phyloP scores from a whole-genome alignment of 208 protist species.

The Trichomonas vaginalis region DNA sequence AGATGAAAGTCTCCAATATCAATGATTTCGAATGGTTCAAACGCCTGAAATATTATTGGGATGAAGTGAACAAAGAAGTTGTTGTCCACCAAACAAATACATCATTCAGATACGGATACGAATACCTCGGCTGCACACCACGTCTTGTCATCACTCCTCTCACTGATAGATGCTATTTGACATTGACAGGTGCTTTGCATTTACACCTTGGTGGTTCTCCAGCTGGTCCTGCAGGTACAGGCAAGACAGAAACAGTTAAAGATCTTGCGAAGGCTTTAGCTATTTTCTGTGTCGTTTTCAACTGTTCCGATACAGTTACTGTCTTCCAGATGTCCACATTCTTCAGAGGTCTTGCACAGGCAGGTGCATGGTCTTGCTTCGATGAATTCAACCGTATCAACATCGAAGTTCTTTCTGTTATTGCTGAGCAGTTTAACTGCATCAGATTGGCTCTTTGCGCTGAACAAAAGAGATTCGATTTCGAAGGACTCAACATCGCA shows the following conservation, averaged over 20 bases:
- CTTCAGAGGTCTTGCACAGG: conserved; percentile 80
- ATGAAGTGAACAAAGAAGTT: conserved; percentile 42
- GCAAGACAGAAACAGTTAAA: conserved; percentile 55
- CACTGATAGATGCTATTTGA: conserved; percentile 54
- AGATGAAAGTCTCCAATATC: conserved; percentile 51
- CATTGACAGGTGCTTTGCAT: conserved; percentile 51
- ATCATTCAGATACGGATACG: conserved; percentile 38
- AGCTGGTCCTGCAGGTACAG: conserved; percentile 51
- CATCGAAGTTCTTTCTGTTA: conserved; percentile 88
- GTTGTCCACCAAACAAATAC: conserved; percentile 35
- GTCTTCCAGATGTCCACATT: conserved; percentile 76
- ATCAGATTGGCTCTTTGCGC: conserved; percentile 73
- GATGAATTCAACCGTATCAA: conserved; percentile 97
- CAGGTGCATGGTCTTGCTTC: conserved; percentile 84
- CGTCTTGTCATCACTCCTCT: conserved; percentile 50
- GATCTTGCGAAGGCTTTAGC: conserved; percentile 50
- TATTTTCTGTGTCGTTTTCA: conserved; percentile 56
- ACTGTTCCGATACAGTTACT: conserved; percentile 50
- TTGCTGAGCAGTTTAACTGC: conserved; percentile 79
- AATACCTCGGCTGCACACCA: conserved; percentile 40
- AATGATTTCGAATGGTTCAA: conserved; percentile 76
- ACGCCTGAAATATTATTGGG: conserved; percentile 32
- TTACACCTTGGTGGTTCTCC: conserved; percentile 47
- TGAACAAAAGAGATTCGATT: conserved; percentile 64
- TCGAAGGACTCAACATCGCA: conserved; percentile 69